A percentile compares a stretch with the other conserved stretches of the same genome.
Conservation (phyloP, 2,329 filamentous ascomycete species). For the Cladosporium sp. region DNA sequence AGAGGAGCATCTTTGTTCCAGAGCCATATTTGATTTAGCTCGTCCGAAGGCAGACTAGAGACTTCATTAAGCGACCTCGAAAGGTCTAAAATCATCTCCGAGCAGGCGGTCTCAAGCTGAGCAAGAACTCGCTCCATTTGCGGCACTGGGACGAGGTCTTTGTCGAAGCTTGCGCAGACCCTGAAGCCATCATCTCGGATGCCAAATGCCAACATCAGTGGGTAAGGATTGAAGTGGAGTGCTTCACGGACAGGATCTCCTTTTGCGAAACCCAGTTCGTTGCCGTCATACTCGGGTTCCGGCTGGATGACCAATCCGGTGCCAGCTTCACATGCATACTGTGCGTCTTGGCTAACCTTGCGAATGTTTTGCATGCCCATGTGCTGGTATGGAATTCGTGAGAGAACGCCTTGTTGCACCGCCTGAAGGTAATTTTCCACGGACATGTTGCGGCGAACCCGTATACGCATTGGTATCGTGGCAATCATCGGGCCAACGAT, state of each 20-base stretch:
- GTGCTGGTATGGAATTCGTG: conserved; percentile 35
- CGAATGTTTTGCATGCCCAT: conserved; percentile 36
- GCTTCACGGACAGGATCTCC: conserved; percentile 20
- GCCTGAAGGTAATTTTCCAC: conserved; percentile 21
- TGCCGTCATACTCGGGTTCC: conserved; percentile 19
- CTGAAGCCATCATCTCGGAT: conserved; percentile 41
- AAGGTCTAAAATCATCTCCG: conserved; percentile 1
- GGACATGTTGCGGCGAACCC: conserved; percentile 23
- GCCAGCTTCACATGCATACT: conserved; percentile 54
- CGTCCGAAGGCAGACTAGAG: neutral
- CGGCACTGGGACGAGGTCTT: conserved; percentile 1
- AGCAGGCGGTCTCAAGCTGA: neutral
- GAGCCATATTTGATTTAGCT: conserved; percentile 5
- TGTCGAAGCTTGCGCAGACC: conserved; percentile 22
- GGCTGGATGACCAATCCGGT: conserved; percentile 53
- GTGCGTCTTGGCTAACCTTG: conserved; percentile 47
- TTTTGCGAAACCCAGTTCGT: conserved; percentile 20
- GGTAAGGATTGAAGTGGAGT: conserved; percentile 34
- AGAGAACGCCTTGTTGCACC: conserved; percentile 20
- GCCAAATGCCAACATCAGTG: conserved; percentile 47
- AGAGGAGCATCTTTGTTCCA: conserved; percentile 6
- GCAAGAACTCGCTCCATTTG: conserved; percentile 8
- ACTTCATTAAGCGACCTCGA: neutral
- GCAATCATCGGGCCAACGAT: conserved; percentile 31
- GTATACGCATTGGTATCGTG: conserved; percentile 36